A percentile compares a stretch with the other conserved stretches of the same genome.
Conservation (phyloP, 1,284 basidiomycete species). For the Heterobasidion occidentale region DNA sequence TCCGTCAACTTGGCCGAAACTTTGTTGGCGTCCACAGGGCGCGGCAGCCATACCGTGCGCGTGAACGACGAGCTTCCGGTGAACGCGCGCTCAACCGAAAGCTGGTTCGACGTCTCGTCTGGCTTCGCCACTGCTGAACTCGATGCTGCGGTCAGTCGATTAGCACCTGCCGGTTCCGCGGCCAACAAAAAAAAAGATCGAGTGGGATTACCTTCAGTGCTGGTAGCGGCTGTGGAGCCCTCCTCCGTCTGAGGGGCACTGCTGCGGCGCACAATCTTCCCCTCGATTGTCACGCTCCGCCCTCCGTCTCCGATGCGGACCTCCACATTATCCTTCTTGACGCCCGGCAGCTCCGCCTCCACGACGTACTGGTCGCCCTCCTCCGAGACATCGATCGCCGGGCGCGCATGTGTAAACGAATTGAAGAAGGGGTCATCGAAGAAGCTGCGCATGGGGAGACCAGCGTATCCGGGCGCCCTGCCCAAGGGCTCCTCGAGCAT, state of each 20-base stretch:
- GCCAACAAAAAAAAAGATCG: too few species aligned
- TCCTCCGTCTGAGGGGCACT: conserved; percentile 1
- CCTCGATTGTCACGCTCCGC: conserved; percentile 64
- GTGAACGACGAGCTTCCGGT: conserved; percentile 48
- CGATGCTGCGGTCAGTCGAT: not conserved
- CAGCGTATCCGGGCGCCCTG: conserved; percentile 28
- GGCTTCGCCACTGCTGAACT: not conserved
- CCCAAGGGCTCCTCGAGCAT: conserved; percentile 60
- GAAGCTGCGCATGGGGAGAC: conserved; percentile 23
- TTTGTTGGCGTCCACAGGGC: conserved; percentile 46
- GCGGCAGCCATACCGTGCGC: conserved; percentile 64
- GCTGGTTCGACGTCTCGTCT: conserved; percentile 32
- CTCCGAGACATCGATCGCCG: conserved; percentile 61
- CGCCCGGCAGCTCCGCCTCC: conserved; percentile 71
- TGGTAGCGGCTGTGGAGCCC: not conserved
- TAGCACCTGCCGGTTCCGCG: not conserved
- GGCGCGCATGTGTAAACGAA: conserved; percentile 26
- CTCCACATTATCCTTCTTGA: conserved; percentile 70
- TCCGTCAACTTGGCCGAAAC: conserved; percentile 61
- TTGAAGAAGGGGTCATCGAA: conserved; percentile 47
- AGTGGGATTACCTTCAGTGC: not conserved
- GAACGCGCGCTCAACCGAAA: conserved; percentile 53
- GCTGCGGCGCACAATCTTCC: conserved; percentile 33
- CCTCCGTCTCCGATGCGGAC: conserved; percentile 64
- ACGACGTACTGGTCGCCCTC: conserved; percentile 57